Conservation (phyloP, 2,329 filamentous ascomycete species). For the Penicillium hesseltinei region DNA sequence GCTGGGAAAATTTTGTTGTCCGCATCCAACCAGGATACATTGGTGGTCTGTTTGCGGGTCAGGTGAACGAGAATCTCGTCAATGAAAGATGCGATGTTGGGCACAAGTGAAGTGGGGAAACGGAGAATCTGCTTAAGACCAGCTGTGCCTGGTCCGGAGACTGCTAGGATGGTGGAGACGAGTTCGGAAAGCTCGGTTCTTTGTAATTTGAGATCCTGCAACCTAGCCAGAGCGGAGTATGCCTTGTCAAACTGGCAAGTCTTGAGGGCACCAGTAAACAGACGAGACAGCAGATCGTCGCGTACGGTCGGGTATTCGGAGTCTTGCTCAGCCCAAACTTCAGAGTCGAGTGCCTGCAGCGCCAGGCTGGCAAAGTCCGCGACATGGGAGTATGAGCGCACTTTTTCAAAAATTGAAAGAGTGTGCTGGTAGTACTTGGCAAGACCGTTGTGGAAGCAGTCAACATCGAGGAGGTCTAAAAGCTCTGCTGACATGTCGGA, state of each 20-base stretch:
- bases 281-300: conserved; percentile 73
- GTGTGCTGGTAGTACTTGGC: conserved; percentile 86
- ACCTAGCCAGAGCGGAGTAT: conserved; percentile 72
- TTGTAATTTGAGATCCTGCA: conserved; percentile 70
- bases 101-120: conserved; percentile 64
- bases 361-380: conserved; percentile 78
- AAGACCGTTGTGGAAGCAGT: conserved; percentile 67
- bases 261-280: conserved; percentile 79
- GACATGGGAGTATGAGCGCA: conserved; percentile 74
- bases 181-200: conserved; percentile 69
- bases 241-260: conserved; percentile 79
- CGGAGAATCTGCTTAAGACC: conserved; percentile 62
- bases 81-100: conserved; percentile 71
- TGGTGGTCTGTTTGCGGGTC: conserved; percentile 66
- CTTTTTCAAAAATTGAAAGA: conserved; percentile 74
- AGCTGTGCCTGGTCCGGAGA: conserved; percentile 39
- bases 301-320: conserved; percentile 47
- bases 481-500: conserved; percentile 57
- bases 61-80: conserved; percentile 74
- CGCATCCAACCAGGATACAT: conserved; percentile 47
- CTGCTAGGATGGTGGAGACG: conserved; percentile 46
- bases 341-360: conserved; percentile 58
- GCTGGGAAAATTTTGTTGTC: conserved; percentile 32
- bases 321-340: conserved; percentile 33
- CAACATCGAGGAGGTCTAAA: conserved; percentile 71